Evolutionary conservation across 768 basidiomycete species (phyloP).

Genomic region (Daedaleopsis nitida): DNA sequence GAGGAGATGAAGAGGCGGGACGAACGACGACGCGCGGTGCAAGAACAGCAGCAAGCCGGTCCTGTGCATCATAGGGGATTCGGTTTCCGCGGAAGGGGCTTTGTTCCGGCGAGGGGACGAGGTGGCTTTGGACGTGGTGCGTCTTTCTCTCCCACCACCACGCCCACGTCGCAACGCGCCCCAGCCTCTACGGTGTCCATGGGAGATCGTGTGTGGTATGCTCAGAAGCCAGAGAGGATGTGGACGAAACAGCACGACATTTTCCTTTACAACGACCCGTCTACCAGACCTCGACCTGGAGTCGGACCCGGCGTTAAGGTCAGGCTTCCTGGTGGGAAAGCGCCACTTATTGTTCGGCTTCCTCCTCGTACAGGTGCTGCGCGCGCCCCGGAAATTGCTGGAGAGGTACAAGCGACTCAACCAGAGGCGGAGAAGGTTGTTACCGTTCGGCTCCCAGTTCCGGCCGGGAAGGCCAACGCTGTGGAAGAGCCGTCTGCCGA

Average conservation of each 20-base stretch:
- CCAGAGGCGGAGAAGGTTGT: conserved; percentile 49
- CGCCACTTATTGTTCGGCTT: conserved; percentile 45
- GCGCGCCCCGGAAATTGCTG: conserved; percentile 7
- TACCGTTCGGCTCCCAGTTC: conserved; percentile 55
- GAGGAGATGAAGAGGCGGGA: conserved; percentile 84
- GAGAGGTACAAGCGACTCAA: conserved; percentile 20
- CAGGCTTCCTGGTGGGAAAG: conserved; percentile 56
- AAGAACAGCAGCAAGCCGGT: conserved; percentile 38
- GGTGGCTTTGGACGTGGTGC: conserved; percentile 38
- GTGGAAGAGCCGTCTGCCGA: conserved; percentile 13
- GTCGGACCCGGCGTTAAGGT: conserved; percentile 59
- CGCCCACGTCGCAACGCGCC: conserved; percentile 27
- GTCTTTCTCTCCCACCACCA: background rate
- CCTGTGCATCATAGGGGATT: conserved; percentile 33
- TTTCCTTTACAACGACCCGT: conserved; percentile 66
- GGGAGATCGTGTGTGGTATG: conserved; percentile 61
- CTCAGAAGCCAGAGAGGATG: conserved; percentile 74
- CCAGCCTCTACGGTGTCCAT: conserved; percentile 26
- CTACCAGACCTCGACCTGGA: conserved; percentile 59
- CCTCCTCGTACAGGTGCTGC: conserved; percentile 25
- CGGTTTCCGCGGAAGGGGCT: conserved; percentile 48
- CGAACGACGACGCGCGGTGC: conserved; percentile 45
- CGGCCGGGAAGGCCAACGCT: conserved; percentile 39
- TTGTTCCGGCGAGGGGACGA: conserved; percentile 44
- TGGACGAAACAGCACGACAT: conserved; percentile 86